These are phyloP conservation scores for Aspergillus cavernicola DNA, from an alignment of 495 filamentous ascomycete genomes.

Conservation along the genomic window DNA sequence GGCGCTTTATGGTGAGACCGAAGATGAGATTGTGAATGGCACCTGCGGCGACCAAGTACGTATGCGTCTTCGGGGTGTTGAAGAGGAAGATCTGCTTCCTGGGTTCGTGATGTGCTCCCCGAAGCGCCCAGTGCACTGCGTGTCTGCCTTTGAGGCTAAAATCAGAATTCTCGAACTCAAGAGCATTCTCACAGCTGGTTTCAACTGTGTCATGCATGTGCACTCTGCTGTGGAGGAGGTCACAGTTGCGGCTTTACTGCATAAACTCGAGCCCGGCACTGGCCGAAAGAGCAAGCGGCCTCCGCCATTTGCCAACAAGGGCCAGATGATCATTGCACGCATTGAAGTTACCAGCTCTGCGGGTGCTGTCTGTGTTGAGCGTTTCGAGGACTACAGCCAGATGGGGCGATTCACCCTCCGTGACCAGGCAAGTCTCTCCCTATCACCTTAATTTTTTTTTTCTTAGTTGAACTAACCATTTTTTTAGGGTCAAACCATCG, in stretches of 20 bases:
- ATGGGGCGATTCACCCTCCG: slow-evolving; percentile 91
- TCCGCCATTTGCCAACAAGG: slow-evolving; percentile 87
- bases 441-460: background rate
- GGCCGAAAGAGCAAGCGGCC: slow-evolving; percentile 86
- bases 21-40: slow-evolving; percentile 78
- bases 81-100: slow-evolving; percentile 96
- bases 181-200: slow-evolving; percentile 85
- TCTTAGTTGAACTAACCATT: slow-evolving; percentile 8
- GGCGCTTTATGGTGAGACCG: slow-evolving; percentile 90
- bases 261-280: slow-evolving; percentile 97
- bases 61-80: slow-evolving; percentile 83
- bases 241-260: slow-evolving; percentile 78
- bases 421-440: slow-evolving; percentile 66
- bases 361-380: slow-evolving; percentile 85
- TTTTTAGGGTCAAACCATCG: slow-evolving; percentile 84
- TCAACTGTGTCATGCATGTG: slow-evolving; percentile 87
- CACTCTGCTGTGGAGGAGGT: slow-evolving; percentile 94
- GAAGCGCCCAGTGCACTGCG: slow-evolving; percentile 87
- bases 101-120: slow-evolving; percentile 94
- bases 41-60: slow-evolving; percentile 95
- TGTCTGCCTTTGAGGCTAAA: slow-evolving; percentile 89
- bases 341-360: slow-evolving; percentile 82
- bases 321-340: slow-evolving; percentile 88
- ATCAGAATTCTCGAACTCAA: slow-evolving; percentile 94
- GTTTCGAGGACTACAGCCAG: slow-evolving; percentile 90